Conservation (phyloP, 306 rosid species). For the Arachis stenosperma region DNA sequence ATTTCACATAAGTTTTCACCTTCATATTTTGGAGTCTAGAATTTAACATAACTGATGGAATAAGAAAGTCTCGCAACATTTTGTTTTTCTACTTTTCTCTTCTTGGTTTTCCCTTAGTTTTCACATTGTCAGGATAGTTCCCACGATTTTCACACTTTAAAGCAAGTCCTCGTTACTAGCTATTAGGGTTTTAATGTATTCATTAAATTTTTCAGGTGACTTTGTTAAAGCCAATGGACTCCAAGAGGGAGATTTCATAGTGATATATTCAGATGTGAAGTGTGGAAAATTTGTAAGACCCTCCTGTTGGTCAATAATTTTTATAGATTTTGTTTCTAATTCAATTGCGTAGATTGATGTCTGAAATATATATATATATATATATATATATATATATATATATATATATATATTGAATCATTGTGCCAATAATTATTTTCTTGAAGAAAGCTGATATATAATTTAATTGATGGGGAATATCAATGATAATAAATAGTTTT, state of each 20-base stretch:
- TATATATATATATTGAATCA: too few species aligned
- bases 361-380: neutral
- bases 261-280: conserved; percentile 86
- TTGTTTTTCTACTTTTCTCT: too few species aligned
- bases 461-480: conserved; percentile 1
- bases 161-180: too few species aligned
- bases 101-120: too few species aligned
- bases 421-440: neutral
- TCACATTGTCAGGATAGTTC: too few species aligned
- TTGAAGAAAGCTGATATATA: neutral
- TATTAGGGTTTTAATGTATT: neutral
- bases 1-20: too few species aligned
- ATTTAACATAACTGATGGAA: too few species aligned
- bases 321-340: neutral
- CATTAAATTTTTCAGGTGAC: conserved; percentile 59
- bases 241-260: conserved; percentile 98
- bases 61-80: too few species aligned
- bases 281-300: conserved; percentile 79
- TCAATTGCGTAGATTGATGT: neutral
- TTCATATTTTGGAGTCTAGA: too few species aligned
- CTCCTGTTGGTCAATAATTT: neutral
- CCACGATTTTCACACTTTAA: too few species aligned
- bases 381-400: too few species aligned
- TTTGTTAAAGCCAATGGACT: conserved; percentile 98
- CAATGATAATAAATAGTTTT: neutral